Base-by-base conservation (phyloP, 1,284 basidiomycete genomes). In the Vanrija pseudolonga region DNA sequence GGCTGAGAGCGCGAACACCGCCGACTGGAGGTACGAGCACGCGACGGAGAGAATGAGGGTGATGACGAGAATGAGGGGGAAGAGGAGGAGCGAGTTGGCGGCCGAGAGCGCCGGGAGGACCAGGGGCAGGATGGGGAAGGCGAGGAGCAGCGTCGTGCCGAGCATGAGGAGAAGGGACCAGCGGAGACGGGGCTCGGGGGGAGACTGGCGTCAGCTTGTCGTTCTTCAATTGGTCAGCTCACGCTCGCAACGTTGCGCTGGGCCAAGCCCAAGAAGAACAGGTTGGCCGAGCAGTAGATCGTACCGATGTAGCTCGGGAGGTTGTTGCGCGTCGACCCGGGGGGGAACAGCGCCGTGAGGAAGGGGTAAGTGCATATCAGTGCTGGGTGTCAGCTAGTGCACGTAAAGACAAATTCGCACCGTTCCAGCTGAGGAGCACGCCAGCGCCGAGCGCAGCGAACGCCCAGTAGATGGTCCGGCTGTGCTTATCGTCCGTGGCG, bases 361-460 rank as follows among this genome's bases (percentile, higher is more conserved):
- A 73, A 56, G 1, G 75, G 75, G 45, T 73, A 59, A 4, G 73
- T 72, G 60, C 73, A 76, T 14, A 77, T 71, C 17, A 77, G 64
- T 2, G 71, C 75, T 77, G 49, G 3, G 6, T 26, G 26, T 36
- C 4, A 6, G 15, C 12, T n/a, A 8, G 22, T 19, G 4, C 2
- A 28, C 0, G 14, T 11, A 24, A 65, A n/a, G n/a, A n/a, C n/a
- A n/a, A n/a, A n/a, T n/a, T n/a, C 75, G 54, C 55, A 73, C 76
- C 74, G 56, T 73, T 77, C 76, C 76, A 77, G 6, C 63, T 61
- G 23, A 77, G 59, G 23, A 77, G 57, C 40, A 74, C 65, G 15
- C 72, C 76, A 3, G 74, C 76, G 15, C 76, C 76, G 9, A 77
- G 56, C 3, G 64, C 61, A 72, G 74, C 76, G 55, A 77, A 77